These are phyloP conservation scores for Mycena pura DNA, from an alignment of 768 basidiomycete genomes.

Conservation along the genomic window DNA sequence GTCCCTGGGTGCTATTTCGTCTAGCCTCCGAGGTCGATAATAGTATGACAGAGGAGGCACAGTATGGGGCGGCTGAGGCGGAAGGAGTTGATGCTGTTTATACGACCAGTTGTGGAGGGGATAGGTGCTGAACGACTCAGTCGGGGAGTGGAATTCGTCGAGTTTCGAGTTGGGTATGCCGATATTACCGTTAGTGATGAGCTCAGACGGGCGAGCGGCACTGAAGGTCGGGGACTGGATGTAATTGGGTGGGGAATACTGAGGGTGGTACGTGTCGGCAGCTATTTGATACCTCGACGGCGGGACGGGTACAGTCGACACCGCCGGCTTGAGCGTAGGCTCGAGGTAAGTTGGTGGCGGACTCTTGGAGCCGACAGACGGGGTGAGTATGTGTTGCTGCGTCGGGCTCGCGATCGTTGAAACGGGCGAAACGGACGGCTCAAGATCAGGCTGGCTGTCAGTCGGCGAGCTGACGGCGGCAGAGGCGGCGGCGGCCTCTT, in stretches of 20 bases:
- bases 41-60: slow-evolving; percentile 74
- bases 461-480: slow-evolving; percentile 38
- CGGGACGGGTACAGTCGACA: slow-evolving; percentile 55
- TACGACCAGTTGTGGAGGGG: slow-evolving; percentile 76
- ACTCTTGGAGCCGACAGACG: slow-evolving; percentile 50
- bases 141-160: slow-evolving; percentile 54
- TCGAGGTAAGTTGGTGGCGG: slow-evolving; percentile 60
- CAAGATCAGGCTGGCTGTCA: slow-evolving; percentile 44
- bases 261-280: slow-evolving; percentile 69
- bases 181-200: slow-evolving; percentile 25
- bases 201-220: slow-evolving; percentile 25
- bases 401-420: slow-evolving; percentile 58
- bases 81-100: slow-evolving; percentile 61
- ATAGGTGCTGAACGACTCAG: slow-evolving; percentile 67
- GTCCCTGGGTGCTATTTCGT: slow-evolving; percentile 83
- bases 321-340: slow-evolving; percentile 47
- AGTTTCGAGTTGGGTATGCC: slow-evolving; percentile 25
- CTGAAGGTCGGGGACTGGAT: slow-evolving; percentile 23
- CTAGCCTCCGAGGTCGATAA: slow-evolving; percentile 77
- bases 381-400: slow-evolving; percentile 53
- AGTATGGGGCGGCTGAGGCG: slow-evolving; percentile 50
- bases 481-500: slow-evolving; percentile 75
- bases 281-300: slow-evolving; percentile 77
- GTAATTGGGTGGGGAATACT: slow-evolving; percentile 49
- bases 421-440: slow-evolving; percentile 52